Percentiles rank a stretch among this genome's conserved stretches.
phyloP scores from a whole-genome alignment of 371 early-diverging fungal species.

The Globomyces sp. region DNA sequence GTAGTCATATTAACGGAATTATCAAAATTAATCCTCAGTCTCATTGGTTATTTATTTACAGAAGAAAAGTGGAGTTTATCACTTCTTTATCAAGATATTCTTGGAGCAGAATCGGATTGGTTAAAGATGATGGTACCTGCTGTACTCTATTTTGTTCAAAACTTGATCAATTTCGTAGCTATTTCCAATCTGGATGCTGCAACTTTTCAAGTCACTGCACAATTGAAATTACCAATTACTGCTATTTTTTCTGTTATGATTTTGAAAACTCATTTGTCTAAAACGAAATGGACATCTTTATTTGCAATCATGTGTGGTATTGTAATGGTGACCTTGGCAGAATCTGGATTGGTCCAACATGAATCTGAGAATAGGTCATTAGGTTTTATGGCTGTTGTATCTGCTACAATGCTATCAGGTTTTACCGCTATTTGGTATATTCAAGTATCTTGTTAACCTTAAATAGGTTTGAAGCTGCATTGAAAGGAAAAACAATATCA shows the following conservation, averaged over 20 bases:
- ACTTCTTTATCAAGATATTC: background rate
- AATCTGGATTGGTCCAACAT: background rate
- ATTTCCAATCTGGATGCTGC: conserved; percentile 80
- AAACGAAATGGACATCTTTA: conserved; percentile 74
- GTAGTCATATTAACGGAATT: conserved; percentile 79
- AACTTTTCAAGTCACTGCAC: conserved; percentile 90
- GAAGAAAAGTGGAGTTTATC: background rate
- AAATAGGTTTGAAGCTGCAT: conserved; percentile 61
- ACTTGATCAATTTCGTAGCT: conserved; percentile 85
- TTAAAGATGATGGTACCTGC: conserved; percentile 58
- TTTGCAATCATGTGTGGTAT: conserved; percentile 73
- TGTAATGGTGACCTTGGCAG: conserved; percentile 64
- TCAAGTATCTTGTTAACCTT: conserved; percentile 24
- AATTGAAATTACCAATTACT: conserved; percentile 87
- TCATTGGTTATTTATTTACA: conserved; percentile 54
- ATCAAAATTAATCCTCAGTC: conserved; percentile 56
- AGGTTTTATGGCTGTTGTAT: conserved; percentile 66
- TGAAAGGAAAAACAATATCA: conserved; percentile 60
- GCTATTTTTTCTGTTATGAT: conserved; percentile 80
- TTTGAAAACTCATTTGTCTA: conserved; percentile 58
- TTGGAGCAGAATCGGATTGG: conserved; percentile 21
- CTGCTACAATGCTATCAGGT: conserved; percentile 81
- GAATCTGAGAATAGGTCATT: conserved; percentile 32
- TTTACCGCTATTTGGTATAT: conserved; percentile 80
- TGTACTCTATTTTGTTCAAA: conserved; percentile 82